A percentile compares a stretch with the other conserved stretches of the same genome.
phyloP scores from a whole-genome alignment of 345 rosid genomes.

The Conringia planisiliqua region DNA sequence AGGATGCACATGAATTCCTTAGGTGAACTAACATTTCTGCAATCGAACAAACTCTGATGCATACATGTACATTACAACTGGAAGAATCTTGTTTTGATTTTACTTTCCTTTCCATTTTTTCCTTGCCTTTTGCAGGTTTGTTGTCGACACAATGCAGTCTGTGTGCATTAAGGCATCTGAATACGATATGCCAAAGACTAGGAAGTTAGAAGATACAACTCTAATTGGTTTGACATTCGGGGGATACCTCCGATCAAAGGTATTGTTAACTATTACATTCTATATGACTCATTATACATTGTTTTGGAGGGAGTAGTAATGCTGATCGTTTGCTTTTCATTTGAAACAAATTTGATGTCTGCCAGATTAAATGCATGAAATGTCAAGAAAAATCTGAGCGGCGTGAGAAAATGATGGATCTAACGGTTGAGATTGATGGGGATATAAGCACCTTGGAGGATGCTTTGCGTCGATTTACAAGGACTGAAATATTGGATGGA shows the following conservation, averaged over 20 bases:
- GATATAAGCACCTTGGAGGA: slow-evolving; percentile 84
- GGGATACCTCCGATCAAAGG: slow-evolving; percentile 96
- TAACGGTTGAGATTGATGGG: slow-evolving; percentile 94
- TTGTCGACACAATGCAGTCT: slow-evolving; percentile 90
- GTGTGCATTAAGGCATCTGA: slow-evolving; percentile 68
- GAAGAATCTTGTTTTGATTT: slow-evolving; percentile 1
- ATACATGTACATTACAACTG: neutral
- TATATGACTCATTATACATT: neutral
- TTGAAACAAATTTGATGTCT: slow-evolving; percentile 7
- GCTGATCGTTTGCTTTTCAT: slow-evolving; percentile 7
- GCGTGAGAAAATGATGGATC: slow-evolving; percentile 96
- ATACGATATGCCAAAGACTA: slow-evolving; percentile 36
- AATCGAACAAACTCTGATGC: neutral
- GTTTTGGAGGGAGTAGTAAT: slow-evolving; percentile 2
- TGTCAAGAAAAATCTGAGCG: slow-evolving; percentile 82
- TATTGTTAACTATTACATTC: slow-evolving; percentile 22
- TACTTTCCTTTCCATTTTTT: neutral
- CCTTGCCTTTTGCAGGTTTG: slow-evolving; percentile 52
- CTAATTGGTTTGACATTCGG: slow-evolving; percentile 89
- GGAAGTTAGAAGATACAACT: slow-evolving; percentile 69
- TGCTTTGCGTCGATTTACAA: slow-evolving; percentile 76
- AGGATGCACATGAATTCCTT: slow-evolving; percentile 98
- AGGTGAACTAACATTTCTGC: slow-evolving; percentile 48
- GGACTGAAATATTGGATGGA: slow-evolving; percentile 91
- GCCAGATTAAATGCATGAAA: slow-evolving; percentile 83